Evolutionary conservation across 176 grass and related monocot species (phyloP).

Genomic region (Rhynchospora breviuscula): DNA sequence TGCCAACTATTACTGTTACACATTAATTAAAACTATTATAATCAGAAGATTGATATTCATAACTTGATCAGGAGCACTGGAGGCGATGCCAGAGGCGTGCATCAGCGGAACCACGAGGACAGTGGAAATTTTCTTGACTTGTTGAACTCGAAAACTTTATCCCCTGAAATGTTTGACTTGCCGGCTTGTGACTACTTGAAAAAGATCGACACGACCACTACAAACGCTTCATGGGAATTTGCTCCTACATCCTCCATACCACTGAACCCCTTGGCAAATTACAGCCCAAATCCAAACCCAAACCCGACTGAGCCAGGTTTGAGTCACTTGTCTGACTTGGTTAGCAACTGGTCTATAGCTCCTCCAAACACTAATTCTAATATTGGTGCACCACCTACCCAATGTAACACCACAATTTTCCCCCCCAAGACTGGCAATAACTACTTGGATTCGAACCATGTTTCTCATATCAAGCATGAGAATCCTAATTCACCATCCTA

Average conservation of each 20-base stretch:
- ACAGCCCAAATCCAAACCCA: not conserved
- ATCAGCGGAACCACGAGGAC: constrained; percentile 43
- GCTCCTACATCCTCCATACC: constrained; percentile 16
- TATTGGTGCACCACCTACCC: not conserved
- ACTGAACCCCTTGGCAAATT: constrained; percentile 39
- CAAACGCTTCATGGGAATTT: constrained; percentile 26
- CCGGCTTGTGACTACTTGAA: constrained; percentile 84
- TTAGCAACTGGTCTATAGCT: constrained; percentile 87
- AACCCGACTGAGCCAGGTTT: constrained; percentile 8
- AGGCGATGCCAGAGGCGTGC: constrained; percentile 38
- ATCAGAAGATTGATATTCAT: not conserved
- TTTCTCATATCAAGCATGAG: constrained; percentile 48
- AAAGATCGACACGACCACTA: constrained; percentile 48
- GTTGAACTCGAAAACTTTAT: constrained; percentile 55
- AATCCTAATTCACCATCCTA: constrained; percentile 29
- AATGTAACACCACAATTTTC: constrained; percentile 24
- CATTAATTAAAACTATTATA: not conserved
- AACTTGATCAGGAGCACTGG: constrained; percentile 38
- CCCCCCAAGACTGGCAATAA: not conserved
- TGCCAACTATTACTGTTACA: no score
- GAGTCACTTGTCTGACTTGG: constrained; percentile 60
- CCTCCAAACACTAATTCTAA: constrained; percentile 45
- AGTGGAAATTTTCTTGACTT: constrained; percentile 67
- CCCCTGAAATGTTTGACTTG: constrained; percentile 54
- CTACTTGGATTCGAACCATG: constrained; percentile 16